phyloP scores from a whole-genome alignment of 257 asterid genomes.

The Eustoma russellianum region DNA sequence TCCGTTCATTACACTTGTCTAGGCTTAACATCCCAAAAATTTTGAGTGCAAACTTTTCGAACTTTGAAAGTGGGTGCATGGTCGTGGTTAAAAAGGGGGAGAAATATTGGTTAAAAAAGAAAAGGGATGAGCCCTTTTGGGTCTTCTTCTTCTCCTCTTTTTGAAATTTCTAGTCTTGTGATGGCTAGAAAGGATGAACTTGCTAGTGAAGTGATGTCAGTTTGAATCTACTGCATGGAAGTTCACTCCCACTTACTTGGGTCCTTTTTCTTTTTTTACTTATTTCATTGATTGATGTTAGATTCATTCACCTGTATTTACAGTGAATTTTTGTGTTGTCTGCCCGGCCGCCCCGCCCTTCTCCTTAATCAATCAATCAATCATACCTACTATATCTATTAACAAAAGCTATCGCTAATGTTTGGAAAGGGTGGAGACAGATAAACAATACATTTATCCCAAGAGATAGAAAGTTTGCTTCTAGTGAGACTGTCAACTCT shows the following conservation, averaged over 20 bases:
- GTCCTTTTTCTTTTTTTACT: too few species aligned
- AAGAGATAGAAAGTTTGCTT: too few species aligned
- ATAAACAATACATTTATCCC: too few species aligned
- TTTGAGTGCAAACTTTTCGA: background rate
- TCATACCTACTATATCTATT: too few species aligned
- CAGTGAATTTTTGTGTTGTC: too few species aligned
- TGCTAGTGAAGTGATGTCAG: background rate
- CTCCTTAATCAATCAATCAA: too few species aligned
- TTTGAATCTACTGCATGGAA: background rate
- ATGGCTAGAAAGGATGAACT: background rate
- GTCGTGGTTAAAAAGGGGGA: background rate
- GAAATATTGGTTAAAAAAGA: constrained; percentile 2
- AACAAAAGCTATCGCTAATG: too few species aligned
- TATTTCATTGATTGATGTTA: background rate
- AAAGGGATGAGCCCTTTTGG: background rate
- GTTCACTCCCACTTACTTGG: background rate
- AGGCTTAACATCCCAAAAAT: background rate
- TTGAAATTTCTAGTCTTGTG: background rate
- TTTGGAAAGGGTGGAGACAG: too few species aligned
- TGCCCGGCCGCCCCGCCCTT: too few species aligned
- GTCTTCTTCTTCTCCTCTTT: background rate
- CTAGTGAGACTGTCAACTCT: too few species aligned
- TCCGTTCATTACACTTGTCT: too few species aligned
- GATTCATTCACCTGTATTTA: too few species aligned
- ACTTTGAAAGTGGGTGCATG: background rate